These are phyloP conservation scores for Agroathelia rolfsii DNA, from an alignment of 1,284 basidiomycete species.

Conservation along the genomic window DNA sequence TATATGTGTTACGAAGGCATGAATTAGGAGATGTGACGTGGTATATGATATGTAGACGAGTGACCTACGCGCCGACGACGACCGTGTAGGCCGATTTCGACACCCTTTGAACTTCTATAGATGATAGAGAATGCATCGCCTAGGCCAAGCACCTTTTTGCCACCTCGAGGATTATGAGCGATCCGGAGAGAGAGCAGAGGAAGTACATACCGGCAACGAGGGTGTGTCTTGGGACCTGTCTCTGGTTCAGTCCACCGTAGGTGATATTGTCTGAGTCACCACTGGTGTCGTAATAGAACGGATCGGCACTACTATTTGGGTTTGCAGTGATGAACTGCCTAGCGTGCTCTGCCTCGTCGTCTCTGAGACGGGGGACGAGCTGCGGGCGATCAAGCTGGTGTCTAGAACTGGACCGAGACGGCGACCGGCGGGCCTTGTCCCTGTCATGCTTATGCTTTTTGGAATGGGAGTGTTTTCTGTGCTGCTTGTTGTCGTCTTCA, in stretches of 20 bases:
- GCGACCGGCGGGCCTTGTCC: slow-evolving; percentile 21
- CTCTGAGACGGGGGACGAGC: no score
- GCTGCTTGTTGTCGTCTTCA: slow-evolving; percentile 11
- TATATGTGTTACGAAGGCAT: no score
- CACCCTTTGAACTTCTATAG: slow-evolving; percentile 39
- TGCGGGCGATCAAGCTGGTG: no score
- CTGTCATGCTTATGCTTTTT: slow-evolving; percentile 28
- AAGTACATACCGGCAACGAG: slow-evolving; percentile 40
- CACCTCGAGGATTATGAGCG: slow-evolving; percentile 53
- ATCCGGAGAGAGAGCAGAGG: slow-evolving; percentile 15
- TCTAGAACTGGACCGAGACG: no score
- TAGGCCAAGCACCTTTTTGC: slow-evolving; percentile 55
- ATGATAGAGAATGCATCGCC: slow-evolving; percentile 34
- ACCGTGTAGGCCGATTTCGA: slow-evolving; percentile 47
- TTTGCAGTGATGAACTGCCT: no score
- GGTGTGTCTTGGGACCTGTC: slow-evolving; percentile 61
- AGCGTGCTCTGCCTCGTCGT: slow-evolving; percentile 13
- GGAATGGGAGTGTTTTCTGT: slow-evolving; percentile 20
- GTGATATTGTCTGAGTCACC: slow-evolving; percentile 61
- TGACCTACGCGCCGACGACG: no score
- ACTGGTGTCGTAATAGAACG: slow-evolving; percentile 59
- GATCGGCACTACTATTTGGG: no score
- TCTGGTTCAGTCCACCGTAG: slow-evolving; percentile 57
- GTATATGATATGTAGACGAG: no score
- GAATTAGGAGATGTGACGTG: no score